Evolutionary conservation across 2,329 filamentous ascomycete genomes (phyloP).

Genomic region (Parasarocladium wereldwijsianum): DNA sequence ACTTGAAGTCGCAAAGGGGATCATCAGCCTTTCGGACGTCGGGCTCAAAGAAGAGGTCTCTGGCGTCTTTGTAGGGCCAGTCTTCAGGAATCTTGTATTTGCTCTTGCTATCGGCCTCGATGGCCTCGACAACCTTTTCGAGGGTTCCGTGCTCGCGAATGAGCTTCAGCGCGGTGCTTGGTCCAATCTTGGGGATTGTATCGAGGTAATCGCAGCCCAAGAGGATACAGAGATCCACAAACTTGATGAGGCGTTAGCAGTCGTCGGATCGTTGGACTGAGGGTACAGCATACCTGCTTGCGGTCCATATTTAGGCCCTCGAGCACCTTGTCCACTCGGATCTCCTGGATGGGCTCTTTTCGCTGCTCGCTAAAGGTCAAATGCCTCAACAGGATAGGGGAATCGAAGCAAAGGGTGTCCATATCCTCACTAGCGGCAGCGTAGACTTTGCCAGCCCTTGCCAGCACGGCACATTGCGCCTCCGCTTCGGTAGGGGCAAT

Average conservation of each 20-base stretch:
- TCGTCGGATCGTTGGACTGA: too few species aligned
- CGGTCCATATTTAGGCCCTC: conserved; percentile 80
- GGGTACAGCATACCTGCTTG: conserved; percentile 59
- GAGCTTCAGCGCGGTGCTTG: conserved; percentile 79
- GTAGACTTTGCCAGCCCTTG: conserved; percentile 86
- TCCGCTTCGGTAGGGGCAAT: conserved; percentile 94
- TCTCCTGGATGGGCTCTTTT: conserved; percentile 95
- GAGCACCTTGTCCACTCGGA: conserved; percentile 73
- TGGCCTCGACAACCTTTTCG: conserved; percentile 71
- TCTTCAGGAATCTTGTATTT: conserved; percentile 86
- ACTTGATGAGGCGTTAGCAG: conserved; percentile 33
- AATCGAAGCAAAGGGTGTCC: conserved; percentile 93
- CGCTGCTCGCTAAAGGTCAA: conserved; percentile 94
- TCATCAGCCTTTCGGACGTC: conserved; percentile 76
- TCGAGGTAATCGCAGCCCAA: conserved; percentile 97
- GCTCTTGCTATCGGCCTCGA: conserved; percentile 60
- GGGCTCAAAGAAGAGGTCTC: conserved; percentile 80
- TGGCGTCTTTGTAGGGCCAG: conserved; percentile 89
- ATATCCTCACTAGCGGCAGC: conserved; percentile 96
- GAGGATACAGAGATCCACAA: conserved; percentile 94
- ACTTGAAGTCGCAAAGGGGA: conserved; percentile 89
- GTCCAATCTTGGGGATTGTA: conserved; percentile 86
- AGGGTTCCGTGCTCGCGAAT: conserved; percentile 84
- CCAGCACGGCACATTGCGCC: conserved; percentile 85
- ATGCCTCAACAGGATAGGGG: conserved; percentile 80